Evolutionary conservation across 257 asterid species (phyloP).

Genomic region (Leptodermis oblonga): DNA sequence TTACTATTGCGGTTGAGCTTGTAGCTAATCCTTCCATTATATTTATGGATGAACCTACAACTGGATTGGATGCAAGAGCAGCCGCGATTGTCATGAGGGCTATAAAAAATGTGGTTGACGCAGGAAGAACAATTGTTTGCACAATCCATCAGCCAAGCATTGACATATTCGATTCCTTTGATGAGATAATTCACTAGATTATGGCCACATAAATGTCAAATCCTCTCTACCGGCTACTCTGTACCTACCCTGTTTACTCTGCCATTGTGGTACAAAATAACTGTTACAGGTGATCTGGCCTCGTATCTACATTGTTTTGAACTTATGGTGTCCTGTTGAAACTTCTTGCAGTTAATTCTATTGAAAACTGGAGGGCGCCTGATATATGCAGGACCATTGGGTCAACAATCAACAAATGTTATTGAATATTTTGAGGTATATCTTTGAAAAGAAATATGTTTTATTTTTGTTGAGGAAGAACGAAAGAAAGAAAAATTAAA

Average conservation of each 20-base stretch:
- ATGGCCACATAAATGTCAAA: no score
- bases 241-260: no score
- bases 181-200: conserved; percentile 20
- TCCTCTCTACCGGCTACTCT: no score
- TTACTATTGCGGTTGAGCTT: conserved; percentile 58
- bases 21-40: conserved; percentile 63
- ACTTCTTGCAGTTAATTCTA: conserved; percentile 18
- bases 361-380: conserved; percentile 32
- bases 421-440: conserved; percentile 36
- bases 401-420: conserved; percentile 21
- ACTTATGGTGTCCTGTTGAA: background rate
- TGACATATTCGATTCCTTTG: conserved; percentile 58
- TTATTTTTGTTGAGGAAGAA: background rate
- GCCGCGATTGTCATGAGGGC: conserved; percentile 65
- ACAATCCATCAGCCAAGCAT: conserved; percentile 65
- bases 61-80: conserved; percentile 60
- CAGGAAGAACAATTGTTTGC: conserved; percentile 60
- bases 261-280: no score
- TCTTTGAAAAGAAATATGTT: background rate
- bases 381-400: conserved; percentile 30
- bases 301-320: background rate
- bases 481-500: background rate
- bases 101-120: conserved; percentile 48
- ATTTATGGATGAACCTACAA: conserved; percentile 61
- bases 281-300: no score